These are phyloP conservation scores for Trichoderma arundinaceum DNA, from an alignment of 2,329 filamentous ascomycete genomes.

Conservation along the genomic window DNA sequence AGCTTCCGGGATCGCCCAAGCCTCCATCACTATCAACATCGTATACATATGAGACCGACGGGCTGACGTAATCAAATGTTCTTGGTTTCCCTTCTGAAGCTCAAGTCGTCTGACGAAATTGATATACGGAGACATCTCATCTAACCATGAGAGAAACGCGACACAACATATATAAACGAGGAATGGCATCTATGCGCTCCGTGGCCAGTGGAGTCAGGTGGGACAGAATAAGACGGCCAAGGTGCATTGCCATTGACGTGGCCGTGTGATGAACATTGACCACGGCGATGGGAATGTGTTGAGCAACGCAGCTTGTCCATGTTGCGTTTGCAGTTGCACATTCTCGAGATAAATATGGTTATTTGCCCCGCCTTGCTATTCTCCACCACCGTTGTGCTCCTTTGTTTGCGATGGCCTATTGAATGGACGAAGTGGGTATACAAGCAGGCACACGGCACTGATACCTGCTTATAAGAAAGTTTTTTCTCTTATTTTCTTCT, in stretches of 20 bases:
- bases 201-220: neutral
- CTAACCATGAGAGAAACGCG: neutral
- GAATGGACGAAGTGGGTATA: constrained; percentile 10
- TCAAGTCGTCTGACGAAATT: too few relatives aligned
- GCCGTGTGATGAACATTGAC: neutral
- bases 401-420: neutral
- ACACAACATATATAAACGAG: neutral
- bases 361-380: constrained; percentile 17
- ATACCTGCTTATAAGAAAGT: neutral
- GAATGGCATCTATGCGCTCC: neutral
- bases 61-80: too few relatives aligned
- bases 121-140: neutral
- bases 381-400: constrained; percentile 3
- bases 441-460: neutral
- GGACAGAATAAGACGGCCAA: neutral
- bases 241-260: neutral
- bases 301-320: neutral
- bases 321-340: neutral
- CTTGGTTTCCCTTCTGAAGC: too few relatives aligned
- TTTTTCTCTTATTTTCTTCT: neutral
- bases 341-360: neutral
- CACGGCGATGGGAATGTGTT: neutral
- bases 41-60: too few relatives aligned
- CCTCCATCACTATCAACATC: too few relatives aligned
- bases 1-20: too few relatives aligned